Evolutionary conservation across 805 yeast species (phyloP).

Genomic region (Grigorovia humatica): DNA sequence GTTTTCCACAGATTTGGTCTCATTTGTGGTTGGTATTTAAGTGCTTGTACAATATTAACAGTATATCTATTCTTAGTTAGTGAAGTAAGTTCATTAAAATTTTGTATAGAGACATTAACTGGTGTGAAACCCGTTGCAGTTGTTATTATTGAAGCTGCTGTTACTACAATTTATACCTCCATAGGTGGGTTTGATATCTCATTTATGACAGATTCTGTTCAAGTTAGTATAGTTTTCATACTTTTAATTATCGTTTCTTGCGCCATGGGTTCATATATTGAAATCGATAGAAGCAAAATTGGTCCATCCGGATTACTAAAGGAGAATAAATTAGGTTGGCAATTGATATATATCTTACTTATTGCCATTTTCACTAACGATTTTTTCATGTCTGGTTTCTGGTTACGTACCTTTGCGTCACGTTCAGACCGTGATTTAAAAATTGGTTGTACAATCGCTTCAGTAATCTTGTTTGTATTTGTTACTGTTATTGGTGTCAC

Average conservation of each 20-base stretch:
- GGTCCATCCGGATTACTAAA: slow-evolving; percentile 57
- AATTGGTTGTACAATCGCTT: slow-evolving; percentile 69
- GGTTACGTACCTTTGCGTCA: slow-evolving; percentile 92
- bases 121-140: slow-evolving; percentile 72
- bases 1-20: slow-evolving; percentile 73
- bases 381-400: slow-evolving; percentile 82
- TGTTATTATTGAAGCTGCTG: slow-evolving; percentile 74
- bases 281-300: slow-evolving; percentile 48
- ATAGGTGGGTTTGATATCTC: slow-evolving; percentile 86
- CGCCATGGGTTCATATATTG: slow-evolving; percentile 66
- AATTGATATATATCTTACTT: slow-evolving; percentile 69
- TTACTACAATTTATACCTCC: slow-evolving; percentile 78
- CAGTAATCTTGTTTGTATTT: slow-evolving; percentile 51
- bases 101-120: slow-evolving; percentile 68
- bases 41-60: slow-evolving; percentile 75
- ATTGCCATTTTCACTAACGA: slow-evolving; percentile 87
- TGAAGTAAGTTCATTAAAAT: slow-evolving; percentile 71
- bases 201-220: slow-evolving; percentile 77
- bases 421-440: slow-evolving; percentile 61
- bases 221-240: slow-evolving; percentile 62
- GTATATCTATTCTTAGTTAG: slow-evolving; percentile 80
- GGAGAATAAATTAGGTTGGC: slow-evolving; percentile 75
- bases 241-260: slow-evolving; percentile 60
- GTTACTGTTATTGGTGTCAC: slow-evolving; percentile 69
- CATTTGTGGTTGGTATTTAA: slow-evolving; percentile 60